phyloP scores from a whole-genome alignment of 2,329 filamentous ascomycete species.

The Neonectria hederae region DNA sequence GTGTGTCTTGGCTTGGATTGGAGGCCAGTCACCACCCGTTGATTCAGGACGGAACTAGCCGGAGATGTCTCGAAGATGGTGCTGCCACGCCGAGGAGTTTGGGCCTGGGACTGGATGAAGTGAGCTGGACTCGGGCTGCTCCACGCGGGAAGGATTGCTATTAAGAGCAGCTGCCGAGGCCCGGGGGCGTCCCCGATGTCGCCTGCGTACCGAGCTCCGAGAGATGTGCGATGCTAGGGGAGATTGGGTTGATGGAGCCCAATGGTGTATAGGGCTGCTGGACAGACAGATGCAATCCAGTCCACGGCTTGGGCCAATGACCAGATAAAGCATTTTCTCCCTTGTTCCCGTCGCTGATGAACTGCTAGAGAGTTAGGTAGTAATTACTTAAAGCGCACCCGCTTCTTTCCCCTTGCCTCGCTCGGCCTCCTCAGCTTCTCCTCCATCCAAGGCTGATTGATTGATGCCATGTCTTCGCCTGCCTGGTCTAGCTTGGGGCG shows the following conservation, averaged over 20 bases:
- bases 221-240: conserved; percentile 19
- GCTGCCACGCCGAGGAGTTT: background rate
- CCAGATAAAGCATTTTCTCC: background rate
- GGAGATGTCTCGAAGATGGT: background rate
- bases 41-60: conserved; percentile 12
- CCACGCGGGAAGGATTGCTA: background rate
- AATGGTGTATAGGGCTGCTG: conserved; percentile 10
- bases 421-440: background rate
- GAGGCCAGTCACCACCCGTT: conserved; percentile 9
- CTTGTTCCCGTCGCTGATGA: background rate
- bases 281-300: background rate
- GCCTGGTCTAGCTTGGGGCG: conserved; percentile 16
- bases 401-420: conserved; percentile 2
- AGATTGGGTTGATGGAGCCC: conserved; percentile 26
- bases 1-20: background rate
- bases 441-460: conserved; percentile 1
- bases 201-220: conserved; percentile 37
- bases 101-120: background rate
- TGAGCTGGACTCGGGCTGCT: background rate
- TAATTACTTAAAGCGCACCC: background rate
- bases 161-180: conserved; percentile 39
- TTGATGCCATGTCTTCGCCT: conserved; percentile 5
- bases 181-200: conserved; percentile 31
- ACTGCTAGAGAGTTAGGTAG: background rate
- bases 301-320: conserved; percentile 11